Evolutionary conservation across 345 rosid genomes (phyloP).

Genomic region (Corymbia maculata): DNA sequence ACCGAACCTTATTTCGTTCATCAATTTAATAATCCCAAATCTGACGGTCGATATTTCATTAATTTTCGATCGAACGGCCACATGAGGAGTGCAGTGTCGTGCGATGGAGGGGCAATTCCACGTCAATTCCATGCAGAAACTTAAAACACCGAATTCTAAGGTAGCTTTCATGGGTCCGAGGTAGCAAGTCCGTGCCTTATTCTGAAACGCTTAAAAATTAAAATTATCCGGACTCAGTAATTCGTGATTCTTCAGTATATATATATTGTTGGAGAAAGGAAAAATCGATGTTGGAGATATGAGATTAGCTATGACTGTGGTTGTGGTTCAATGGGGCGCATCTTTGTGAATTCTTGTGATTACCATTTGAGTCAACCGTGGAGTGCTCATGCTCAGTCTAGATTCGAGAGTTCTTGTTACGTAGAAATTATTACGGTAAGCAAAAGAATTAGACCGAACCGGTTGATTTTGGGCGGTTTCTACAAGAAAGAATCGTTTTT

Average conservation of each 20-base stretch:
- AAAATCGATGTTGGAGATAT: neutral
- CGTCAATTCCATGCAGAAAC: neutral
- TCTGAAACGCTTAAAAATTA: neutral
- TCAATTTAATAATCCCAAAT: neutral
- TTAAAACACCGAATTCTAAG: neutral
- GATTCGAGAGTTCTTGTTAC: neutral
- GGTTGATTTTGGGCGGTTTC: rapidly evolving
- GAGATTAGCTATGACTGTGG: neutral
- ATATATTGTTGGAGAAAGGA: neutral
- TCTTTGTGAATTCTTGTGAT: neutral
- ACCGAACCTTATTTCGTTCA: neutral
- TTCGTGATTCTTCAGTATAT: neutral
- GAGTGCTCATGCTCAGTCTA: neutral
- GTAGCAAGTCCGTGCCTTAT: neutral
- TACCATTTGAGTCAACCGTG: neutral
- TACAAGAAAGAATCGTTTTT: rapidly evolving
- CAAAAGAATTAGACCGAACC: rapidly evolving
- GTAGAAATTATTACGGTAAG: neutral
- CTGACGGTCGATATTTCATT: neutral
- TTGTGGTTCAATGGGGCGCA: neutral
- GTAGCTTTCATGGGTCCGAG: neutral
- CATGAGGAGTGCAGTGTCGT: neutral
- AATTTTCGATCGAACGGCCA: neutral
- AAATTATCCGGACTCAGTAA: neutral
- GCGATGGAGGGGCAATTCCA: neutral